Percentiles rank a stretch among this genome's conserved stretches.
These are phyloP conservation scores for Serendipita vermifera DNA, from an alignment of 768 basidiomycete genomes.

Conservation along the genomic window DNA sequence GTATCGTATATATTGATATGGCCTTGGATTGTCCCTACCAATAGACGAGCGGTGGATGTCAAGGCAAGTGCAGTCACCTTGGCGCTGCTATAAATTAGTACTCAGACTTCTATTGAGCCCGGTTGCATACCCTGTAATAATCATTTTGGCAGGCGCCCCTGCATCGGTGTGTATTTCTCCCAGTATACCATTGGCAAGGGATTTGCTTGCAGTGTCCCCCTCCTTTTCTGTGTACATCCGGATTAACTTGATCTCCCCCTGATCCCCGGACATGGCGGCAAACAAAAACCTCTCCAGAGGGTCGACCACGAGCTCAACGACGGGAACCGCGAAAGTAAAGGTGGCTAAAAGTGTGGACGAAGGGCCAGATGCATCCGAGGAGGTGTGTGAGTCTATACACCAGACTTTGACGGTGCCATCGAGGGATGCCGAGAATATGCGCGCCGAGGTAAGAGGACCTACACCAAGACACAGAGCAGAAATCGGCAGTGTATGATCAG, in stretches of 20 bases:
- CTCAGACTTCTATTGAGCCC: background rate
- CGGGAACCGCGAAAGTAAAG: slow-evolving; percentile 72
- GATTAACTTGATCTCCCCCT: slow-evolving; percentile 50
- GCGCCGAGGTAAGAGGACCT: slow-evolving; percentile 63
- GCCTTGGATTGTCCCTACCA: slow-evolving; percentile 69
- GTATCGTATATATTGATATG: slow-evolving; percentile 73
- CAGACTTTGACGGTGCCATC: slow-evolving; percentile 87
- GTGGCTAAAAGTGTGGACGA: slow-evolving; percentile 65
- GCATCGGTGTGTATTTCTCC: background rate
- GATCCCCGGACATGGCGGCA: slow-evolving; percentile 50
- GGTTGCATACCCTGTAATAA: slow-evolving; percentile 49
- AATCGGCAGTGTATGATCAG: slow-evolving; percentile 87
- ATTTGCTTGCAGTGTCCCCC: background rate
- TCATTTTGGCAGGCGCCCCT: slow-evolving; percentile 23
- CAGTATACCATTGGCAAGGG: background rate
- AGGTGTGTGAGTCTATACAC: background rate
- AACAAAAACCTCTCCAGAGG: slow-evolving; percentile 80
- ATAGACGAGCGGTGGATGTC: slow-evolving; percentile 64
- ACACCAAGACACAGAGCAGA: slow-evolving; percentile 70
- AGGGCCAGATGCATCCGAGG: slow-evolving; percentile 2
- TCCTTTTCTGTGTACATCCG: slow-evolving; percentile 46
- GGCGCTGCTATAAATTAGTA: slow-evolving; percentile 13
- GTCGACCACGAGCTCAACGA: slow-evolving; percentile 63
- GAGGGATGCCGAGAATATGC: slow-evolving; percentile 64
- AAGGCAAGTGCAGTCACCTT: slow-evolving; percentile 65